Conservation (phyloP, 495 filamentous ascomycete species). For the Penicillium arizonense region DNA sequence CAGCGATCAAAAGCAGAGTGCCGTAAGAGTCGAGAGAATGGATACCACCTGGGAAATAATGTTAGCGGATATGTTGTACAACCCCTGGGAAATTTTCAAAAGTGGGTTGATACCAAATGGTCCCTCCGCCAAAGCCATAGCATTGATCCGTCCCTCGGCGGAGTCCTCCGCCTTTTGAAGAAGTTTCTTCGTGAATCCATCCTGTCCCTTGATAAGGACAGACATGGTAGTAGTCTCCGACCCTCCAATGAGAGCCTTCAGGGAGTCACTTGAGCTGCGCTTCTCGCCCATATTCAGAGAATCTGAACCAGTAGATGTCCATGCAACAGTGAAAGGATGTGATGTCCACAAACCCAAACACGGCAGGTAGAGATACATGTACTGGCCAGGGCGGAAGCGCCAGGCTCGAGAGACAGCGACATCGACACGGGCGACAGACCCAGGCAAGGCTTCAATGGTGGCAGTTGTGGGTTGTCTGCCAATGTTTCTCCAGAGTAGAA, state of each 20-base stretch:
- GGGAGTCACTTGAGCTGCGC: slow-evolving; percentile 32
- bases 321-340: slow-evolving; percentile 59
- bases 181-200: slow-evolving; percentile 53
- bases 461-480: slow-evolving; percentile 42
- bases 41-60: slow-evolving; percentile 35
- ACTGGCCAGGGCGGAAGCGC: slow-evolving; percentile 49
- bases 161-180: slow-evolving; percentile 42
- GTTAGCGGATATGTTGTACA: neutral
- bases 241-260: slow-evolving; percentile 31
- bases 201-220: slow-evolving; percentile 52
- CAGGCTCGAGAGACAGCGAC: slow-evolving; percentile 49
- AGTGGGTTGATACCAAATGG: slow-evolving; percentile 46
- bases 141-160: slow-evolving; percentile 38
- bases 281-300: slow-evolving; percentile 21
- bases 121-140: slow-evolving; percentile 52
- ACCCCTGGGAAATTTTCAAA: neutral
- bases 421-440: slow-evolving; percentile 49
- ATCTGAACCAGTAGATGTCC: slow-evolving; percentile 30
- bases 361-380: slow-evolving; percentile 58
- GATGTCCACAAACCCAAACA: slow-evolving; percentile 50
- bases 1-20: slow-evolving; percentile 54
- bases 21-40: slow-evolving; percentile 52
- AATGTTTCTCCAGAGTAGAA: slow-evolving; percentile 61
- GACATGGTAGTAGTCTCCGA: slow-evolving; percentile 43
- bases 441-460: slow-evolving; percentile 50